Evolutionary conservation across 495 filamentous ascomycete genomes (phyloP), one percentile per base, ranked within the genome.

Genomic region (Xylaria curta): DNA sequence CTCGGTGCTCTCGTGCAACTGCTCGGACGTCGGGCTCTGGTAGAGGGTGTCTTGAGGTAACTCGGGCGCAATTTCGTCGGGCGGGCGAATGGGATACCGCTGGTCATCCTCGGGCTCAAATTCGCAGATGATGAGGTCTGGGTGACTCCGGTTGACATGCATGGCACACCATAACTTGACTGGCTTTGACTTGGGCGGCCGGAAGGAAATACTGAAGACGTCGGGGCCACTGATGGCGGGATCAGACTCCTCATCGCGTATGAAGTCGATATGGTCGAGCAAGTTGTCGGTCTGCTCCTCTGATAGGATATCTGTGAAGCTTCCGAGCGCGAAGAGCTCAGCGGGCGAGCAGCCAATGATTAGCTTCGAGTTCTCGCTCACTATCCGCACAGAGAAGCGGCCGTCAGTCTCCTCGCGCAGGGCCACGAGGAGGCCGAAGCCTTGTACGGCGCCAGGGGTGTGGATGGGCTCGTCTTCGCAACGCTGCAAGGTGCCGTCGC

Each of bases 381-480:
- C 95, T 21, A 94, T 85, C 61, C 93, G 88, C 15, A 97, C 93
- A 10, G 86, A 75, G 13, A 97, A 84, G 28, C 86, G 86, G 38
- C 90, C 90, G 26, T 91, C 91, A 0, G 83, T 76, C 58, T 91
- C 86, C 76, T 97, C 93, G 59, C 89, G 85, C n/a, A 97, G 75
- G 0, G 90, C 94, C 28, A 98, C 74, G 62, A 97, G 81, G 3
- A 92, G 82, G 2, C 95, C 95, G 78, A 97, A 98, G 9, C 87
- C 84, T 74, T 98, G 95, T 1, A 97, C 84, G n/a, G 95, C 94
- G 17, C 95, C 95, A 0, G 95, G 95, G 17, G 94, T 92, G 73
- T 94, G 94, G 51, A 97, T 97, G 0, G 95, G 94, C 74, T 97
- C 95, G 79, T 98, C 95, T 80, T 98, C 95, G 79, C 94, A 97